phyloP scores from a whole-genome alignment of 2,329 filamentous ascomycete species.

The Hypoxylon sp. region DNA sequence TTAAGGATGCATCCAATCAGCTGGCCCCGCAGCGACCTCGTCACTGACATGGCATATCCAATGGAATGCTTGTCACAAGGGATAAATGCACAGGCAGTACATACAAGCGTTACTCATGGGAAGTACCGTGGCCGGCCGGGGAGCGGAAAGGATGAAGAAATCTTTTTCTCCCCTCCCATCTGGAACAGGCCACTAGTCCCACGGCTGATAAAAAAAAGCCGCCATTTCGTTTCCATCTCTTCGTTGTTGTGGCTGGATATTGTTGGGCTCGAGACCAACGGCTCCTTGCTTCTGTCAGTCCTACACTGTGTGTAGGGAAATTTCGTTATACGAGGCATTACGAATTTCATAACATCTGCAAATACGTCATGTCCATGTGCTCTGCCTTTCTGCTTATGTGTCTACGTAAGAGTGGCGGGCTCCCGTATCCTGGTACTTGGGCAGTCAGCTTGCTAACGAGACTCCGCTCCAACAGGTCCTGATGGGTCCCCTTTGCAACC shows the following conservation, averaged over 20 bases:
- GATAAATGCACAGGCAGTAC: constrained; percentile 45
- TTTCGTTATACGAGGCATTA: constrained; percentile 30
- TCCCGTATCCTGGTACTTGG: constrained; percentile 30
- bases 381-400: constrained; percentile 35
- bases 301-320: constrained; percentile 33
- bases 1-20: constrained; percentile 38
- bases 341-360: constrained; percentile 16
- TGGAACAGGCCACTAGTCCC: constrained; percentile 29
- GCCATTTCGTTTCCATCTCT: constrained; percentile 17
- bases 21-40: constrained; percentile 38
- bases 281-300: not conserved
- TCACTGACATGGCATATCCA: constrained; percentile 41
- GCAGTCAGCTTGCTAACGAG: constrained; percentile 13
- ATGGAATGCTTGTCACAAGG: constrained; percentile 44
- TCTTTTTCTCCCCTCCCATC: constrained; percentile 29
- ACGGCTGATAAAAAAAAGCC: constrained; percentile 30
- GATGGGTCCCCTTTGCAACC: constrained; percentile 35
- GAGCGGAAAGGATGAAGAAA: constrained; percentile 36
- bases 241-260: constrained; percentile 25
- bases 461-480: constrained; percentile 28
- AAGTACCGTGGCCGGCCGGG: constrained; percentile 40
- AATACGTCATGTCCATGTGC: constrained; percentile 31
- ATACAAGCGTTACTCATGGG: constrained; percentile 31
- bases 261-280: constrained; percentile 12
- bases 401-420: constrained; percentile 41